Evolutionary conservation across 2,329 filamentous ascomycete species (phyloP).

Genomic region (Bipolaris cookei): DNA sequence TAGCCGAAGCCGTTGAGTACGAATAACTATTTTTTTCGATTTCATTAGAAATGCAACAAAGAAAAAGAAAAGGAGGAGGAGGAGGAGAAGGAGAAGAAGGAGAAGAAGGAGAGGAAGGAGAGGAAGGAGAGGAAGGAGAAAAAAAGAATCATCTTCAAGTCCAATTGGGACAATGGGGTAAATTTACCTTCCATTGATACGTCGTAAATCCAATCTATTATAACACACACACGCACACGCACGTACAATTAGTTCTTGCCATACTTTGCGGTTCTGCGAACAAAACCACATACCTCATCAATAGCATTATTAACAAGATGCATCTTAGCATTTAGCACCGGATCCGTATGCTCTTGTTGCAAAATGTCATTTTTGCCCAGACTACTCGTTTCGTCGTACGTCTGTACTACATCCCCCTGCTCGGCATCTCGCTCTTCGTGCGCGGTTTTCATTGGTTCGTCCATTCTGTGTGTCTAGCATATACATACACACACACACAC

Average conservation of each 20-base stretch:
- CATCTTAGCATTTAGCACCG: constrained; percentile 70
- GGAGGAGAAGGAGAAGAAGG: too few species aligned
- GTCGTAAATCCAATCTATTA: constrained; percentile 10
- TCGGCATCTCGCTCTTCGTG: constrained; percentile 12
- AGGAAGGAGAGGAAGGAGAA: too few species aligned
- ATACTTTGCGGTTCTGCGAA: too few species aligned
- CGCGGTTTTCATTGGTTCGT: not conserved
- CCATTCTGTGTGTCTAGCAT: not conserved
- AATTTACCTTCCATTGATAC: constrained; percentile 52
- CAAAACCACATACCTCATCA: too few species aligned
- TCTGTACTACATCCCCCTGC: not conserved
- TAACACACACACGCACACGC: too few species aligned
- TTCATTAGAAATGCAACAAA: too few species aligned
- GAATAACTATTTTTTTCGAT: constrained; percentile 55
- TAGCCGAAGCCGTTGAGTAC: constrained; percentile 68
- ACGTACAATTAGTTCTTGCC: too few species aligned
- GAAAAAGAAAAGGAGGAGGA: too few species aligned
- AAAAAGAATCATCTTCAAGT: too few species aligned
- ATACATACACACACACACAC: too few species aligned
- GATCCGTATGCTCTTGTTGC: constrained; percentile 64
- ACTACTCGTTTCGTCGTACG: constrained; percentile 17
- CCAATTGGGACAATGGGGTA: too few species aligned
- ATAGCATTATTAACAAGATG: constrained; percentile 67
- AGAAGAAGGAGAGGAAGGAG: too few species aligned
- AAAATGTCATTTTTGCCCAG: constrained; percentile 60